These are phyloP conservation scores for Chlamydomonas schloesseri DNA, from an alignment of 139 green algal species.

Conservation along the genomic window DNA sequence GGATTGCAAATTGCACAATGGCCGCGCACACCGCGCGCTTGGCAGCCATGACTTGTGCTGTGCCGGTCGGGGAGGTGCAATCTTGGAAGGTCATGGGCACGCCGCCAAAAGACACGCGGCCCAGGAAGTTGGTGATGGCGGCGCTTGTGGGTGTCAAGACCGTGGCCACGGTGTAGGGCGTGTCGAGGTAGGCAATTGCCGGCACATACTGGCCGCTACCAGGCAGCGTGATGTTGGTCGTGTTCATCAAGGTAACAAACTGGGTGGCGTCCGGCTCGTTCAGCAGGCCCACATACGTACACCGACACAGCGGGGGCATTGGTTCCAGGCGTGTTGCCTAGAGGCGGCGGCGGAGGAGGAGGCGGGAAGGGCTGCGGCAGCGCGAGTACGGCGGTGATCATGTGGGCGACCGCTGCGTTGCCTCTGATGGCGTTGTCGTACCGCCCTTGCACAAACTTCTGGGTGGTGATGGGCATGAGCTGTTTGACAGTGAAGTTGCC, in stretches of 20 bases:
- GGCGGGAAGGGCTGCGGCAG: neutral
- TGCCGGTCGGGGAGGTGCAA: neutral
- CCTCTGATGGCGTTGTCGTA: too few relatives aligned
- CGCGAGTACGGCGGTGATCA: neutral
- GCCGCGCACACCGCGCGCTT: neutral
- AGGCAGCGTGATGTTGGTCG: neutral
- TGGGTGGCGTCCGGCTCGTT: too few relatives aligned
- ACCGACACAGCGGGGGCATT: neutral
- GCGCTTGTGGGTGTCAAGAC: neutral
- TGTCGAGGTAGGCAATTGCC: neutral
- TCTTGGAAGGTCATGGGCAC: neutral
- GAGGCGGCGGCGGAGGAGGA: constrained; percentile 17
- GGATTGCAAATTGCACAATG: neutral
- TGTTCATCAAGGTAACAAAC: too few relatives aligned
- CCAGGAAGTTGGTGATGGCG: neutral
- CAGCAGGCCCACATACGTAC: neutral
- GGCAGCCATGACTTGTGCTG: neutral
- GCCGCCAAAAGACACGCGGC: neutral
- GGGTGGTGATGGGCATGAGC: neutral
- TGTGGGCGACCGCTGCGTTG: neutral
- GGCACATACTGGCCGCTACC: neutral
- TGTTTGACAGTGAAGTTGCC: too few relatives aligned
- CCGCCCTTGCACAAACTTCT: too few relatives aligned
- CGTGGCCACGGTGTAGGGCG: neutral
- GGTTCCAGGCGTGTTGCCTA: neutral